Percentiles rank a stretch among this genome's conserved stretches.
phyloP scores from a whole-genome alignment of 148 eudicot species.

The Silene conica region DNA sequence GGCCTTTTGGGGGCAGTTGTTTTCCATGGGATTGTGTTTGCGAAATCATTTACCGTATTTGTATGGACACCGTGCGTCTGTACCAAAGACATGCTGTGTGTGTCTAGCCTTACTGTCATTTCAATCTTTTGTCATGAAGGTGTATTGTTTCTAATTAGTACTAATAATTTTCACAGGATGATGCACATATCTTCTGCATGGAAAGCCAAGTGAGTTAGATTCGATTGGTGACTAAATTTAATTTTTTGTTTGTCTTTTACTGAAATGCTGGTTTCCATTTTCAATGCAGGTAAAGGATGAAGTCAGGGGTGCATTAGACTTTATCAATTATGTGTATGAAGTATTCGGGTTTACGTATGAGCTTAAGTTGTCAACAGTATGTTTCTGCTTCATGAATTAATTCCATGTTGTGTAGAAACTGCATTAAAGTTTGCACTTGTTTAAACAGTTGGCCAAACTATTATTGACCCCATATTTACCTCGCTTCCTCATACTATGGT shows the following conservation, averaged over 20 bases:
- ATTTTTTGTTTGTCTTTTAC: neutral
- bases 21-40: neutral
- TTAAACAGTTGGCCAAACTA: neutral
- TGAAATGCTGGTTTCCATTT: conserved; percentile 9
- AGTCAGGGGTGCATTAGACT: conserved; percentile 71
- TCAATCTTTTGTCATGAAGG: neutral
- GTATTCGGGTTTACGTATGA: conserved; percentile 90
- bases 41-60: neutral
- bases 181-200: conserved; percentile 98
- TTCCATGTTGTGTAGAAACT: conserved; percentile 6
- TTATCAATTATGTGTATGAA: conserved; percentile 58
- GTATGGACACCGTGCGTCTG: neutral
- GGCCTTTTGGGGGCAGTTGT: neutral
- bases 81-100: neutral
- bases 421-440: neutral
- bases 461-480: neutral
- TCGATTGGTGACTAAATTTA: conserved; percentile 12
- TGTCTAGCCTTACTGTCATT: neutral
- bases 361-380: conserved; percentile 90
- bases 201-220: conserved; percentile 73
- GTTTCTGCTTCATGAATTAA: conserved; percentile 17
- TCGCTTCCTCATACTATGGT: neutral
- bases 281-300: conserved; percentile 84
- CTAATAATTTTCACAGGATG: conserved; percentile 60
- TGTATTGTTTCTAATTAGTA: conserved; percentile 17